Evolutionary conservation across 345 rosid species (phyloP), one percentile per base, ranked within the genome.

Genomic region (Eucalyptus curtisii): DNA sequence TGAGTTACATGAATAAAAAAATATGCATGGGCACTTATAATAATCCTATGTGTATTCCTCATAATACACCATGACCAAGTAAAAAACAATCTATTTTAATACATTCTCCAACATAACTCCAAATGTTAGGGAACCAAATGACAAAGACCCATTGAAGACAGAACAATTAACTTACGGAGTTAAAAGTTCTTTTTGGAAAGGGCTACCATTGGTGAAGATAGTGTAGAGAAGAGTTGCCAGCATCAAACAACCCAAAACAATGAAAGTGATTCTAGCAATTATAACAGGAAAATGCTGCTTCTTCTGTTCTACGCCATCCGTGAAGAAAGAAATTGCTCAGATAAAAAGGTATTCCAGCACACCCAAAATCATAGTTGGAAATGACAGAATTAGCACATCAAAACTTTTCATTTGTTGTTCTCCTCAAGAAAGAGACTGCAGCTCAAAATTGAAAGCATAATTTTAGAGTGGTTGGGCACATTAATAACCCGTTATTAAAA

Each of bases 181-280:
- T 19, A 94, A 85, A 49, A 97, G 96, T 88, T 97, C 99, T 92
- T 86, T 93, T 88, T 96, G 95, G 89, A 97, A 97, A 89, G 99
- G 99, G 45, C 95, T 93, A 88, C 99, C 99, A 91, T 95, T 92
- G 55, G 97, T 96, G 55, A 92, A 71, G 86, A 94, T 49, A 86
- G 97, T 95, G 92, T 94, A 97, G 89, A 94, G 25, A 91, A 97
- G 91, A 90, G 98, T 96, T 89, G 92, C 96, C 84, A 93, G 80
- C 98, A 96, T 96, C 89, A 95, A 84, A 88, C 90, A 91, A 52
- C 98, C 99, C 88, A 97, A 91, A 87, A 89, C 87, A 91, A 92
- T 91, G 90, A 97, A 97, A 86, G 91, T 31, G 85, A 94, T 91
- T 91, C 95, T 95, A 64, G 95, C 95, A 89, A 88, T 53, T 48